Conservation (phyloP, 345 rosid species). For the Xanthoceras sorbifolium region DNA sequence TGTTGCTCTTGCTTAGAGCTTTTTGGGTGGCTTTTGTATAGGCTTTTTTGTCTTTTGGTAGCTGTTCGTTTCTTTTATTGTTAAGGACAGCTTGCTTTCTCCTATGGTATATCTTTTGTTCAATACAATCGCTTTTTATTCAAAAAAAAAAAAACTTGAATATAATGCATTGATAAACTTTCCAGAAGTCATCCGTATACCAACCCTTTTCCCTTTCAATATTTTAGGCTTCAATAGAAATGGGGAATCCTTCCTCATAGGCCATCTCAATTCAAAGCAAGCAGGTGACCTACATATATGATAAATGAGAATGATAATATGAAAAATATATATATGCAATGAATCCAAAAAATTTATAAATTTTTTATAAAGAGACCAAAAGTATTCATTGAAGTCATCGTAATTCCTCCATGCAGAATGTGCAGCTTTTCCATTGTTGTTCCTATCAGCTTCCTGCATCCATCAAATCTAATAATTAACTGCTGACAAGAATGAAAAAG, state of each 20-base stretch:
- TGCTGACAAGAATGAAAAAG: not conserved
- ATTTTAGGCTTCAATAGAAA: constrained; percentile 55
- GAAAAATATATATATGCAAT: not conserved
- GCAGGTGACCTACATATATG: constrained; percentile 71
- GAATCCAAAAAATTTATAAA: constrained; percentile 20
- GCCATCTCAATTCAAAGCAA: constrained; percentile 92
- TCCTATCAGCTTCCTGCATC: constrained; percentile 70
- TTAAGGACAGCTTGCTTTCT: no score
- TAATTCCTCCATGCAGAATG: constrained; percentile 99
- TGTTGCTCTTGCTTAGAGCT: no score
- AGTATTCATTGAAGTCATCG: constrained; percentile 98
- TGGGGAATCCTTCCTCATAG: constrained; percentile 56
- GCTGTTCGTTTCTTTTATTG: no score
- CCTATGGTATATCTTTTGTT: no score
- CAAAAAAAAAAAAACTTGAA: not conserved
- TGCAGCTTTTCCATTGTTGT: constrained; percentile 88
- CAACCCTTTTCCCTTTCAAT: constrained; percentile 66
- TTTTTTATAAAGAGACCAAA: constrained; percentile 60
- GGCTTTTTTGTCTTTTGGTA: no score
- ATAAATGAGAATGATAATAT: constrained; percentile 25
- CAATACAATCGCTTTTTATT: not conserved
- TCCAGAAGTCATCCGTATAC: constrained; percentile 26
- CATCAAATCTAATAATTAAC: constrained; percentile 22
- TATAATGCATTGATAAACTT: not conserved
- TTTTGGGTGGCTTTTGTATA: no score